Evolutionary conservation across 2,329 filamentous ascomycete species (phyloP).

Genomic region (Sphaerulina musiva): DNA sequence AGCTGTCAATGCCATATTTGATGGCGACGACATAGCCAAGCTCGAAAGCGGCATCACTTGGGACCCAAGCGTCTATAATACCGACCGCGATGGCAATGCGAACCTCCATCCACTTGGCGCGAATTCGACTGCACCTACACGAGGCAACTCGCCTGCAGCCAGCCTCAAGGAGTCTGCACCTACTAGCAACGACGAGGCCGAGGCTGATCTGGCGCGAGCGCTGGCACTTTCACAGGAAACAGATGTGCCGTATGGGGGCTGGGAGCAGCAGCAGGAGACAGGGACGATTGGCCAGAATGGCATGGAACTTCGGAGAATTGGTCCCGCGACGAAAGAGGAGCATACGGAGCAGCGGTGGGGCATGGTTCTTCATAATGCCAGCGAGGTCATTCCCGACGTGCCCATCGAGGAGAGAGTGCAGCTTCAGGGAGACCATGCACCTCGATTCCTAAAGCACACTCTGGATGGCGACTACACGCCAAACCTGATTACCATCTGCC

Average conservation of each 20-base stretch:
- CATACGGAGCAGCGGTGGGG: constrained; percentile 53
- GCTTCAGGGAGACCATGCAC: constrained; percentile 44
- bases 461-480: constrained; percentile 50
- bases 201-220: constrained; percentile 27
- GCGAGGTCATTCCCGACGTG: constrained; percentile 49
- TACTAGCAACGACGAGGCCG: constrained; percentile 27
- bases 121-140: constrained; percentile 28
- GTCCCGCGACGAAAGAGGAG: constrained; percentile 48
- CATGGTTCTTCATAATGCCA: constrained; percentile 40
- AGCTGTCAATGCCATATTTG: constrained; percentile 30
- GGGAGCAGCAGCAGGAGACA: constrained; percentile 43
- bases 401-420: constrained; percentile 37
- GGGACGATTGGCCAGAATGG: constrained; percentile 43
- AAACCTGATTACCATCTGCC: constrained; percentile 55
- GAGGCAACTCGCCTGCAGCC: constrained; percentile 27
- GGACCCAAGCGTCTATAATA: constrained; percentile 27
- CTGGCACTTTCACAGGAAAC: constrained; percentile 23
- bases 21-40: constrained; percentile 29
- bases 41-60: constrained; percentile 24
- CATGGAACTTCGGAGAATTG: constrained; percentile 41
- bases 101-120: constrained; percentile 28
- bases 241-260: constrained; percentile 2
- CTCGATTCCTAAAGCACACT: constrained; percentile 53
- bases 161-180: constrained; percentile 23
- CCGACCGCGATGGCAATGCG: constrained; percentile 29